These are phyloP conservation scores for Neocucurbitaria cava DNA, from an alignment of 2,329 filamentous ascomycete species.

Conservation along the genomic window DNA sequence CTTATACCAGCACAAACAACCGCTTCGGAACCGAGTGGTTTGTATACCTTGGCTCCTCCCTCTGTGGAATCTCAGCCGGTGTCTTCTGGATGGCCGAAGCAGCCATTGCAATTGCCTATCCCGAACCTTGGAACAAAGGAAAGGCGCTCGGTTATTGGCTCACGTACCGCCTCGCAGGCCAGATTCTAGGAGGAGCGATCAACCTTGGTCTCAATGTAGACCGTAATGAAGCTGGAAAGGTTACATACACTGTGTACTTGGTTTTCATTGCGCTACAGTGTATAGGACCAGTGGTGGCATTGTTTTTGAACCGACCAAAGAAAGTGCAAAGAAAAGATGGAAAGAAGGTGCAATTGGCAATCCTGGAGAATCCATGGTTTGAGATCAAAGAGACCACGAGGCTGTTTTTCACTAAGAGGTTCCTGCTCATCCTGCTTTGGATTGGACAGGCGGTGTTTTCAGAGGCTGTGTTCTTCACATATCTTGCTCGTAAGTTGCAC, in stretches of 20 bases:
- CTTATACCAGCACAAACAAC: constrained; percentile 60
- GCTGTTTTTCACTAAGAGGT: constrained; percentile 67
- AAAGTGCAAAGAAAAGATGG: constrained; percentile 72
- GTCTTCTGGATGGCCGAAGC: constrained; percentile 80
- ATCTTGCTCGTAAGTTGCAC: constrained; percentile 55
- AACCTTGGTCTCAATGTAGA: constrained; percentile 71
- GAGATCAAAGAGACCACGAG: constrained; percentile 68
- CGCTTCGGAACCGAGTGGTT: constrained; percentile 74
- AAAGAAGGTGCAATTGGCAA: constrained; percentile 64
- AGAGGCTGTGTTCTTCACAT: constrained; percentile 77
- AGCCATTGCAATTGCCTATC: constrained; percentile 75
- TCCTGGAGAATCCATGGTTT: constrained; percentile 61
- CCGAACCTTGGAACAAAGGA: constrained; percentile 63
- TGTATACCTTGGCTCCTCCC: constrained; percentile 69
- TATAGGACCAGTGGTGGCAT: constrained; percentile 67
- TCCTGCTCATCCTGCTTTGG: constrained; percentile 69
- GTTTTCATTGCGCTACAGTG: constrained; percentile 76
- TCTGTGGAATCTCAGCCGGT: constrained; percentile 74
- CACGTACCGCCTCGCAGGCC: constrained; percentile 65
- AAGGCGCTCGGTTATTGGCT: constrained; percentile 71
- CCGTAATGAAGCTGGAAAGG: constrained; percentile 65
- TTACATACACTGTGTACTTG: constrained; percentile 73
- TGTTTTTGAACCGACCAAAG: constrained; percentile 67
- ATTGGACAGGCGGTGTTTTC: constrained; percentile 75
- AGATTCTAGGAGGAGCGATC: constrained; percentile 75